Evolutionary conservation across 1,284 basidiomycete genomes (phyloP).

Genomic region (Coniophora puteana): DNA sequence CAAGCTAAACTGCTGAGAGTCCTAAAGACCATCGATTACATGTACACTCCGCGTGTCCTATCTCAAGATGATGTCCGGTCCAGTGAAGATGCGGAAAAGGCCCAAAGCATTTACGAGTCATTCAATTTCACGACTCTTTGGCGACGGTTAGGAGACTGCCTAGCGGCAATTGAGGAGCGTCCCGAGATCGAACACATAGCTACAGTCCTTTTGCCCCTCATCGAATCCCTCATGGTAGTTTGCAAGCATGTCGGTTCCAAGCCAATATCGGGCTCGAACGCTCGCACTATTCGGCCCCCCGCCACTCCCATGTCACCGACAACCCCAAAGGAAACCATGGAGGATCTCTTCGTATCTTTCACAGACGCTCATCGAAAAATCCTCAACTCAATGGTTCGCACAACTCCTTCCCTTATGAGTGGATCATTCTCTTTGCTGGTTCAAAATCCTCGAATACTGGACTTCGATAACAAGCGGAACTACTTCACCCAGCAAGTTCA

Average conservation of each 20-base stretch:
- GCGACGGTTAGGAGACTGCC: conserved; percentile 82
- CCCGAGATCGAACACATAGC: conserved; percentile 83
- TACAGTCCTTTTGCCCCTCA: conserved; percentile 86
- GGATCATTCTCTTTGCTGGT: conserved; percentile 97
- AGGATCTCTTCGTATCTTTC: conserved; percentile 90
- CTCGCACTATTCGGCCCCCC: conserved; percentile 51
- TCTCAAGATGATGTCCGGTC: conserved; percentile 35
- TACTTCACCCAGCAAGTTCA: conserved; percentile 98
- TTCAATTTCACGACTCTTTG: conserved; percentile 87
- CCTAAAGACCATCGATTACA: conserved; percentile 94
- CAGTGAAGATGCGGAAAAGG: conserved; percentile 70
- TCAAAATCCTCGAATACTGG: conserved; percentile 93
- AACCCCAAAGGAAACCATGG: conserved; percentile 68
- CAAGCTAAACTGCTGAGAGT: conserved; percentile 93
- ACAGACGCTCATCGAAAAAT: conserved; percentile 95
- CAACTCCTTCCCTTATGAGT: conserved; percentile 96
- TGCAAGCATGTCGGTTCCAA: conserved; percentile 89
- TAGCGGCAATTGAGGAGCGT: conserved; percentile 78
- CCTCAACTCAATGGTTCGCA: conserved; percentile 96
- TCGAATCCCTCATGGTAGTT: conserved; percentile 96
- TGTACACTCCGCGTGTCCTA: conserved; percentile 76
- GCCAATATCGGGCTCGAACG: conserved; percentile 34
- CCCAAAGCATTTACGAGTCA: conserved; percentile 81
- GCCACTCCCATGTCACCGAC: conserved; percentile 66
- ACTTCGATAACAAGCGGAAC: conserved; percentile 99